Base-by-base conservation (phyloP, 345 rosid species). In the Arabis hirsuta region DNA sequence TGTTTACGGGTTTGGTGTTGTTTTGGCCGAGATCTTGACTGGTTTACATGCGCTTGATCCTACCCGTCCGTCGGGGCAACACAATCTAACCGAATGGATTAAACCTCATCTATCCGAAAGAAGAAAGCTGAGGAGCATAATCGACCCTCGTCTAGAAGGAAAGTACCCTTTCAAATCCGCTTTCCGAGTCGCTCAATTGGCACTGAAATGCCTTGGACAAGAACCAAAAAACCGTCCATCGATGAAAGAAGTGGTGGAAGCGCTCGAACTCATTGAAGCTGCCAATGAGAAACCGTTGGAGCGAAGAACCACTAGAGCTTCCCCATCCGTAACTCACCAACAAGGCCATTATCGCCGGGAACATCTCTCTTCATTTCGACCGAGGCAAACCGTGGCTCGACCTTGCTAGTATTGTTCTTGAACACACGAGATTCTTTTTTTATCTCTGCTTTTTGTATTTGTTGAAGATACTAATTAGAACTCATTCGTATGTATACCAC, bases 1-100 rank as follows among this genome's bases (percentile, higher is more conserved):
- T 72, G 97, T 91, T 3, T 95, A 85, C 32, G 97, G 93, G 38
- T 95, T 95, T 50, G 97, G 99, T 0, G 97, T 95, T 44, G 98
- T 95, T 11, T 78, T 95, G 61, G 87, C 81, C 0, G 99, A 95
- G 89, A 88, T 95, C 11, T 67, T 95, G 79, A 90, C 98, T 1
- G 92, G 88, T 44, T 78, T 90, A 76, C 82, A 85, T n/a, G 99
- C 91, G 4, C 86, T 95, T 34, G 99, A 95, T 78, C 39, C 58
- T 45, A 84, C 22, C n/a, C 99, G 99, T 55, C 99, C 99, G 1
- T 80, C 73, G 3, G 88, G 84, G 24, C 86, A 77, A 78, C 96
- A 87, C 2, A 87, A 27, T 65, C 84, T 95, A 58, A 80, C 79
- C 22, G 98, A 91, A 1, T 95, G 98, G 98, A 78, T 95, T 62